phyloP scores from a whole-genome alignment of 495 filamentous ascomycete genomes.

The Penicillium antarcticum region DNA sequence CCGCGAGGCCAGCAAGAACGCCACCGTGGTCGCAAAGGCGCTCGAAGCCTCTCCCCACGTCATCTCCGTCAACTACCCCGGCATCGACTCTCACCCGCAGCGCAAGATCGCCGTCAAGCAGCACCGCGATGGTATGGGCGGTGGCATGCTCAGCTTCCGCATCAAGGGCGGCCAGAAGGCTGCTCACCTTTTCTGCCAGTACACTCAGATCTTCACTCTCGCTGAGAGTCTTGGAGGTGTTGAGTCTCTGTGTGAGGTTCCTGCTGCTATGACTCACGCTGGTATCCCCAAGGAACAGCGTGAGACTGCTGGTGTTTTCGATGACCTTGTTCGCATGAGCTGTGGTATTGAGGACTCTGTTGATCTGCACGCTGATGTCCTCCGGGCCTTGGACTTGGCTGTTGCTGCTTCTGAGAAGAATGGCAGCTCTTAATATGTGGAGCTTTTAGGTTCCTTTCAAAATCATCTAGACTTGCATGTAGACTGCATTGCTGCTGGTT shows the following conservation, averaged over 20 bases:
- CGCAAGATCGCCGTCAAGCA: constrained; percentile 81
- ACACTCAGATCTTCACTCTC: constrained; percentile 84
- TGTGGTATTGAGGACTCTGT: constrained; percentile 90
- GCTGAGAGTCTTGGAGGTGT: constrained; percentile 93
- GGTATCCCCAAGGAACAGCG: constrained; percentile 88
- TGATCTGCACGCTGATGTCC: constrained; percentile 79
- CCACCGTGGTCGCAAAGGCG: constrained; percentile 68
- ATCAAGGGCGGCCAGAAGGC: constrained; percentile 84
- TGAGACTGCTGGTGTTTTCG: constrained; percentile 90
- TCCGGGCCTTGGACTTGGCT: constrained; percentile 78
- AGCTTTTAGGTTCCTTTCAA: neutral
- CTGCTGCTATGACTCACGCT: constrained; percentile 91
- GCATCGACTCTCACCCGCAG: constrained; percentile 81
- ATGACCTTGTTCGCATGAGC: constrained; percentile 92
- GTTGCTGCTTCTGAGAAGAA: constrained; percentile 39
- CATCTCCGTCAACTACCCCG: constrained; percentile 90
- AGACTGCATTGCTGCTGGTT: neutral
- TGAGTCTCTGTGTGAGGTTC: constrained; percentile 88
- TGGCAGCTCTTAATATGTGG: constrained; percentile 18
- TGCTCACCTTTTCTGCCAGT: constrained; percentile 88
- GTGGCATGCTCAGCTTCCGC: constrained; percentile 96
- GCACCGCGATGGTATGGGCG: constrained; percentile 91
- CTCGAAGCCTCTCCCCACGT: constrained; percentile 81
- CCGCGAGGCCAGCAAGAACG: constrained; percentile 78
- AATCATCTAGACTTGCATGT: neutral